A percentile compares a stretch with the other conserved stretches of the same genome.
Evolutionary conservation across 179 eudicot species (phyloP).

Genomic region (Carnegiea gigantea): DNA sequence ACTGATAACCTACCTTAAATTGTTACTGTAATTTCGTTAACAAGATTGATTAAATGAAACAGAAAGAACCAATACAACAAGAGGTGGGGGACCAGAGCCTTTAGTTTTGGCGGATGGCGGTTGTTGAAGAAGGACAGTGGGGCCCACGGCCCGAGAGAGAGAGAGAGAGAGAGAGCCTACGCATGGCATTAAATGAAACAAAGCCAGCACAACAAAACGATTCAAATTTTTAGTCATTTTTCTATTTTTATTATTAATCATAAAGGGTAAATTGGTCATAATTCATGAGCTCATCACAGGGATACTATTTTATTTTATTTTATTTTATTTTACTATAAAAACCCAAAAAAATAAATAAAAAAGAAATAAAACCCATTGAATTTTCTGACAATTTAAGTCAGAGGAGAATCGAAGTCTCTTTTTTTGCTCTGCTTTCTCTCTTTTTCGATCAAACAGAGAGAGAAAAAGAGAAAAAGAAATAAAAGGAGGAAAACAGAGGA

Average conservation of each 20-base stretch:
- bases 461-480: not conserved
- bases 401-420: constrained; percentile 2
- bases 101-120: constrained; percentile 10
- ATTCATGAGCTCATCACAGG: not conserved
- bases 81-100: not conserved
- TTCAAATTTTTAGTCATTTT: not conserved
- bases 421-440: constrained; percentile 3
- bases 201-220: not conserved
- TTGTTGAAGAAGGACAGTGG: not conserved
- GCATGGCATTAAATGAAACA: constrained; percentile 4
- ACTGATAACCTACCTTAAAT: constrained; percentile 4
- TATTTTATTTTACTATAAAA: not conserved
- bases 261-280: not conserved
- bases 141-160: not conserved
- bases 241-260: not conserved
- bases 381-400: constrained; percentile 5
- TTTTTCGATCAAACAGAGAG: constrained; percentile 19
- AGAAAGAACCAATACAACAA: not conserved
- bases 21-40: not conserved
- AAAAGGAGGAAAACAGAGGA: not conserved
- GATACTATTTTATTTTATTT: too few relatives aligned
- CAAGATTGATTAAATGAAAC: not conserved
- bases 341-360: not conserved
- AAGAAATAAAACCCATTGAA: not conserved
- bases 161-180: constrained; percentile 4